Percentiles rank a stretch among this genome's conserved stretches.
These are phyloP conservation scores for Lachancea kluyveri DNA, from an alignment of 805 yeast species.

Conservation along the genomic window DNA sequence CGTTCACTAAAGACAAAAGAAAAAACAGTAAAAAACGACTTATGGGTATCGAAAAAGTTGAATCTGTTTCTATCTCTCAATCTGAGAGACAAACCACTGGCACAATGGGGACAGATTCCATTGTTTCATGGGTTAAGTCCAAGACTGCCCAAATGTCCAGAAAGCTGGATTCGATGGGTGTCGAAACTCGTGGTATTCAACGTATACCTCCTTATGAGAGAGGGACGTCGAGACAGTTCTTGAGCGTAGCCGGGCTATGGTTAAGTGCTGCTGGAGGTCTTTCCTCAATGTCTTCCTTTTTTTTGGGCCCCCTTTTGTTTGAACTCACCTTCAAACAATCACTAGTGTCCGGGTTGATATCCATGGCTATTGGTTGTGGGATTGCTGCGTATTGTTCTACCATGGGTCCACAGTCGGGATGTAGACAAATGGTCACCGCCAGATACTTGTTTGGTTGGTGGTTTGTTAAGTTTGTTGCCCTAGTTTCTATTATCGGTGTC, in stretches of 20 bases:
- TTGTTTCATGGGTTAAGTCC: slow-evolving; percentile 1
- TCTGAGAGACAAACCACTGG: too few species aligned
- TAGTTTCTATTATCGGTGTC: slow-evolving; percentile 68
- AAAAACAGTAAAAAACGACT: too few species aligned
- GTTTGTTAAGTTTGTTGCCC: slow-evolving; percentile 69
- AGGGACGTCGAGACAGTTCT: slow-evolving; percentile 35
- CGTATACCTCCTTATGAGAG: slow-evolving; percentile 64
- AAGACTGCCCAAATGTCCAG: slow-evolving; percentile 29
- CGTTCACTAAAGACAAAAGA: too few species aligned
- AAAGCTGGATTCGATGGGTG: slow-evolving; percentile 50
- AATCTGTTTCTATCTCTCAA: too few species aligned
- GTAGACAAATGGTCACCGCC: slow-evolving; percentile 82
- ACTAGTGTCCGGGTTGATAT: slow-evolving; percentile 54
- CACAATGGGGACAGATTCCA: too few species aligned
- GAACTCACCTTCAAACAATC: slow-evolving; percentile 64
- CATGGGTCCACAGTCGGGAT: slow-evolving; percentile 88
- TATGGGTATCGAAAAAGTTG: too few species aligned
- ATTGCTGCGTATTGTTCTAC: slow-evolving; percentile 78
- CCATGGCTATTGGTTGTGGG: slow-evolving; percentile 61
- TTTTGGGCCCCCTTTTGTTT: slow-evolving; percentile 67
- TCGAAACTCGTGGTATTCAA: slow-evolving; percentile 77
- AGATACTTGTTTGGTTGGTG: slow-evolving; percentile 81
- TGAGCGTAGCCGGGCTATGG: slow-evolving; percentile 70
- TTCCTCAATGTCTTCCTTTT: slow-evolving; percentile 83
- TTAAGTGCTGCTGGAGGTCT: slow-evolving; percentile 79